phyloP scores from a whole-genome alignment of 768 basidiomycete genomes.

The Rhodotorula sphaerocarpa region DNA sequence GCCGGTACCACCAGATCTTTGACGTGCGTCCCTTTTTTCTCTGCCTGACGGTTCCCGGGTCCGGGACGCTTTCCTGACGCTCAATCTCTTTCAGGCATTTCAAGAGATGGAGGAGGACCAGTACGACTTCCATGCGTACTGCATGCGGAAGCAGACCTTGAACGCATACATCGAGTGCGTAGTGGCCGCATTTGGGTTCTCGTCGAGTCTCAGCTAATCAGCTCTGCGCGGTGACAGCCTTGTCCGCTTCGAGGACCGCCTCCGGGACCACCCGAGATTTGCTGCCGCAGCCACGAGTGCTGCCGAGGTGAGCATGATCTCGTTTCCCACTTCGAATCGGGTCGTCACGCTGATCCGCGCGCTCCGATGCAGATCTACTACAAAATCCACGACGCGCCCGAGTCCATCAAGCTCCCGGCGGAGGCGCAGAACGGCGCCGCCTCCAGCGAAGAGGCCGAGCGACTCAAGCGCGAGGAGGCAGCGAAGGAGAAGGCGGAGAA shows the following conservation, averaged over 20 bases:
- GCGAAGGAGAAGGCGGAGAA: background rate
- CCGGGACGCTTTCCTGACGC: background rate
- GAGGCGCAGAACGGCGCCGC: background rate
- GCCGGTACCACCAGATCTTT: slow-evolving; percentile 67
- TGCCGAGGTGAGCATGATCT: slow-evolving; percentile 50
- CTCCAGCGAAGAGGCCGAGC: background rate
- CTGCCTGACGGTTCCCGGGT: background rate
- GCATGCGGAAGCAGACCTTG: slow-evolving; percentile 76
- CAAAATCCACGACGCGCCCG: slow-evolving; percentile 61
- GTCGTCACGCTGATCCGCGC: background rate
- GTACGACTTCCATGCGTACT: slow-evolving; percentile 95
- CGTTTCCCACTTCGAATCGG: slow-evolving; percentile 14
- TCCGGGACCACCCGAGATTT: slow-evolving; percentile 70
- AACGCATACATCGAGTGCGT: slow-evolving; percentile 76
- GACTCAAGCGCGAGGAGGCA: slow-evolving; percentile 6
- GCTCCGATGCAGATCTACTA: slow-evolving; percentile 74
- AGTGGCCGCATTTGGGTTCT: no score
- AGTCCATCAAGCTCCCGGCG: background rate
- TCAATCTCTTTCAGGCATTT: slow-evolving; percentile 53
- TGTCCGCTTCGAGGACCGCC: slow-evolving; percentile 68
- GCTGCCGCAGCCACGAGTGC: slow-evolving; percentile 63
- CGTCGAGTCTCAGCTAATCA: no score
- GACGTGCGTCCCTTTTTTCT: slow-evolving; percentile 50
- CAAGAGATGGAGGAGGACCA: slow-evolving; percentile 76
- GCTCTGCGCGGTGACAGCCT: slow-evolving; percentile 51